Base-by-base conservation (phyloP, 2,329 filamentous ascomycete genomes). In the Ceratocystis alfenasii region DNA sequence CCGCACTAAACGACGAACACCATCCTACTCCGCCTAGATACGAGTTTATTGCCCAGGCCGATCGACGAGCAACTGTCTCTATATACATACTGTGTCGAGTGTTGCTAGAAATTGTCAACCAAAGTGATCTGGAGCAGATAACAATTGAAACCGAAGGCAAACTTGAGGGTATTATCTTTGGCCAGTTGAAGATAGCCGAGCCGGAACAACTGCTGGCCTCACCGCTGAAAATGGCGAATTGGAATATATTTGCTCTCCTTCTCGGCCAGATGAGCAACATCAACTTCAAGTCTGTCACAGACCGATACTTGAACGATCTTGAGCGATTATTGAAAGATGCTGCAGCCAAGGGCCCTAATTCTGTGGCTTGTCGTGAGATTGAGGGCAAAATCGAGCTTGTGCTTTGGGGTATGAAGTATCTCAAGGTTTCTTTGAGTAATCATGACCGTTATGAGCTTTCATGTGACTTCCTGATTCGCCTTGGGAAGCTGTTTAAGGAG, bases 1-100 rank as follows among this genome's bases (percentile, higher is more conserved):
- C 75, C 0, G 76, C 78, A 15, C 72, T 81, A 41, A 83, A 79
- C 69, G 88, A 91, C 71, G 59, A 64, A 45, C 63, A 67, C 5
- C 63, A 65, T 36, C 12, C 63, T 2, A 62, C 50, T 8, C 59
- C 66, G 12, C 46, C 66, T 2, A 46, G 66, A 28, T 67, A 67
- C 30, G 87, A 90, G 70, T 87, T 84, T 70, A 85, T 92, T 50
- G 82, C 86, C 15, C 83, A 93, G 71, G 87, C 90, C 2, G 94
- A 99, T 76, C 87, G 93, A 64, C 87, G 90, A 50, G 96, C 93
- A 4, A 95, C 90, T 0, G 89, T 96, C 2, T 96, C 95, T 0
- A 96, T 96, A 62, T 99, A 96, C 73, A 89, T 99, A 22, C 83
- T 99, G 2, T 99, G 94, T 73, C 85, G 94, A 36, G 93, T 97